Evolutionary conservation across 257 asterid species (phyloP), one percentile per base, ranked within the genome.

Genomic region (Leonotis leonurus): DNA sequence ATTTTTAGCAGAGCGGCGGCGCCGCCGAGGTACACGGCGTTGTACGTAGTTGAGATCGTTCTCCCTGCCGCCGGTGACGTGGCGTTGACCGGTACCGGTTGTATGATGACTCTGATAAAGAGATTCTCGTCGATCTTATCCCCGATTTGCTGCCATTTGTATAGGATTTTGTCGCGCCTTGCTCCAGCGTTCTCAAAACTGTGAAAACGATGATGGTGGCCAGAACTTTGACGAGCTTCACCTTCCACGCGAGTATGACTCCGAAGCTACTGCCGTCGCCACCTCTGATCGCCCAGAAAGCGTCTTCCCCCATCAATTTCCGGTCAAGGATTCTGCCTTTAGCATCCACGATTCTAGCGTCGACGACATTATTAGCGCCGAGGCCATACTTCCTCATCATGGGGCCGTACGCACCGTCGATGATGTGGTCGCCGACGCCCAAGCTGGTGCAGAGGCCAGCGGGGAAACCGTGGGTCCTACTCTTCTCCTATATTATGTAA

Each of bases 221-320:
- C 2, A 64, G 64, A 0, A 65, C 48, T 17, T 2, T 1, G 1
- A 65, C 64, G 4, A 65, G 25, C 13, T 26, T 54, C 2, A 65
- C 62, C 22, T 56, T 67, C 65, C 59, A 67, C 0, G 72, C 50
- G 3, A 56, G 11, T 12, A 67, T 45, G 5, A 67, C 9, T 0
- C 65, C 72, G 22, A 56, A 67, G 20, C 59, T 67, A 8, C 72
- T 65, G 6, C 72, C 72, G 0, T 59, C 72, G 6, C 72, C 72
- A 67, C n/a, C n/a, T n/a, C n/a, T n/a, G n/a, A n/a, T n/a, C n/a
- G n/a, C n/a, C n/a, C n/a, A n/a, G n/a, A n/a, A 56, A 4, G 56
- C 5, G 9, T 67, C 60, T 20, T 67, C 72, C 3, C 65, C 72
- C 72, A 67, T 67, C 0, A 59, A 9, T 14, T 67, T 67, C 36